phyloP scores from a whole-genome alignment of 768 basidiomycete genomes.

The Lactarius hatsudake region DNA sequence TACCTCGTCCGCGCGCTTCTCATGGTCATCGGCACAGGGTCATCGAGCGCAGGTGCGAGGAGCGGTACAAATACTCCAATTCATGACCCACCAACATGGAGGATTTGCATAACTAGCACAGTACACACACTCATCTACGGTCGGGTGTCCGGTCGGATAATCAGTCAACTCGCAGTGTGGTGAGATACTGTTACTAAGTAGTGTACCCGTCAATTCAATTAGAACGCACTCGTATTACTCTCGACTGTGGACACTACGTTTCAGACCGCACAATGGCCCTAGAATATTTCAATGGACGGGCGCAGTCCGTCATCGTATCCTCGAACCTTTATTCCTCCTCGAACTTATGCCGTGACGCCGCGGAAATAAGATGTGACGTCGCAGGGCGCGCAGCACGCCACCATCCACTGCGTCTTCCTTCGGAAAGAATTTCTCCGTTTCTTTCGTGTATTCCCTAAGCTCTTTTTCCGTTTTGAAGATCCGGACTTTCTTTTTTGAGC shows the following conservation, averaged over 20 bases:
- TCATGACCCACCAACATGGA: background rate
- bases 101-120: too few species aligned
- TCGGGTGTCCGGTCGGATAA: too few species aligned
- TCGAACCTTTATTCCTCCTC: background rate
- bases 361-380: constrained; percentile 31
- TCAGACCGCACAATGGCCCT: background rate
- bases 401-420: constrained; percentile 32
- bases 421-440: constrained; percentile 31
- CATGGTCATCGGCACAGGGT: too few species aligned
- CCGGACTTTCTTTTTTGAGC: constrained; percentile 23
- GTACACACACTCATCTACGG: too few species aligned
- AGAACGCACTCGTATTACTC: background rate
- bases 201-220: too few species aligned
- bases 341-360: background rate
- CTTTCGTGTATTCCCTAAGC: constrained; percentile 31
- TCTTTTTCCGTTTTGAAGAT: constrained; percentile 29
- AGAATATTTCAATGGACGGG: background rate
- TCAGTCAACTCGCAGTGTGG: too few species aligned
- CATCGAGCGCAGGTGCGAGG: too few species aligned
- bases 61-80: background rate
- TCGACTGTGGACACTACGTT: background rate
- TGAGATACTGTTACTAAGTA: too few species aligned
- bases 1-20: background rate
- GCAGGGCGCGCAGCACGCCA: constrained; percentile 32
- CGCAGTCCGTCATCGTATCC: background rate